Conservation (phyloP, 208 protist species). For the Crithidia brevicula region DNA sequence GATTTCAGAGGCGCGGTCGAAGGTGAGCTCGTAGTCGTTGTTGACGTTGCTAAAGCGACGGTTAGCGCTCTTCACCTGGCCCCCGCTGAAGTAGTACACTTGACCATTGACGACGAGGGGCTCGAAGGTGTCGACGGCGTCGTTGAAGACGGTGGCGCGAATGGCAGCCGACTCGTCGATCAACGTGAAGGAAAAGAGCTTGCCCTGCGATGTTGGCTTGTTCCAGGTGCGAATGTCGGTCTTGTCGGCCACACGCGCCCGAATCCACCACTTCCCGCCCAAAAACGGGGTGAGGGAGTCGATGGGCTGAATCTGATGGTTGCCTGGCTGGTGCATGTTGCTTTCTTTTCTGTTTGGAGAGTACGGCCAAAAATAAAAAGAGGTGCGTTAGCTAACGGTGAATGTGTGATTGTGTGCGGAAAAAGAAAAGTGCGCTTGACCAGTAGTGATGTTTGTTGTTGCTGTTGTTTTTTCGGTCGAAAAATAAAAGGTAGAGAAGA, state of each 20-base stretch:
- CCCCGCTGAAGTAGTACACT: conserved; percentile 93
- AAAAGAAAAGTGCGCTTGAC: not conserved
- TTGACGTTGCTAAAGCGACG: conserved; percentile 92
- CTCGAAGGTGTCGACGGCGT: conserved; percentile 90
- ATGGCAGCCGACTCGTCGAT: conserved; percentile 91
- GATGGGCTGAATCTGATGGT: conserved; percentile 91
- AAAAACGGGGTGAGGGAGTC: conserved; percentile 91
- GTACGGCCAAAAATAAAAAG: not conserved
- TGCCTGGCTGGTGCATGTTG: conserved; percentile 60
- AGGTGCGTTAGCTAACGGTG: too few relatives aligned
- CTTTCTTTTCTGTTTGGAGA: not conserved
- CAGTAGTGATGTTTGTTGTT: not conserved
- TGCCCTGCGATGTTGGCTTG: conserved; percentile 91
- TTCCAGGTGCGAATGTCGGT: conserved; percentile 92
- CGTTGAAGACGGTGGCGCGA: conserved; percentile 93
- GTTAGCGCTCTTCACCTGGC: conserved; percentile 93
- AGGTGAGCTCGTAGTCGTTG: conserved; percentile 94
- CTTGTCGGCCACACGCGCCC: conserved; percentile 92
- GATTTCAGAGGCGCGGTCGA: conserved; percentile 85
- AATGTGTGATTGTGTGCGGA: too few relatives aligned
- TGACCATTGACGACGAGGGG: conserved; percentile 86
- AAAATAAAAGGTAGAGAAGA: too few relatives aligned
- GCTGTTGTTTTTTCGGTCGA: conserved; percentile 2
- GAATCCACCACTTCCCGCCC: conserved; percentile 90
- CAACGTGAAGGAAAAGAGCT: conserved; percentile 92